Evolutionary conservation across 2,329 filamentous ascomycete species (phyloP), one percentile per base, ranked within the genome.

Genomic region (Hawksworthiomyces lignivorus): DNA sequence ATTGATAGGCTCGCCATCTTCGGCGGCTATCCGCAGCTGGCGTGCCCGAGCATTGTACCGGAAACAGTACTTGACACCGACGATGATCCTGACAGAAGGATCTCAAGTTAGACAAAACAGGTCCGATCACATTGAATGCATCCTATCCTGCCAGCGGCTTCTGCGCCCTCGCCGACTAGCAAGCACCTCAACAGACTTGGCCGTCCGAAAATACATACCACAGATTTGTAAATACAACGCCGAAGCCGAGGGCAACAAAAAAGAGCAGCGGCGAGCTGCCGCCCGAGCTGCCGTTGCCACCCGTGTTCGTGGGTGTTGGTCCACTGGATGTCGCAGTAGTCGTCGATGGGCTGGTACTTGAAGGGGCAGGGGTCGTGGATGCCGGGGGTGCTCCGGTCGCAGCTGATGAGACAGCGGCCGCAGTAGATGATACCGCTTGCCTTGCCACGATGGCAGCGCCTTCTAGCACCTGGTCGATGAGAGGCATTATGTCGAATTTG

Each of bases 51-150:
- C 89, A 63, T 97, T 97, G 63, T 98, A 97, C 54, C 92, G 78
- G 65, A 98, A 98, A 67, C 92, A 98, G 64, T 98, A 98, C 68
- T 98, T 98, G 48, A 98, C 92, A 53, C 92, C 92, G 47, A 98
- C 92, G 54, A 98, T 98, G 56, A 98, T 98, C 92, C 92, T 98
- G 56, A 40, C 31, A 11, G 40, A 4, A 26, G 24, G 12, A 26
- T 8, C 2, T 26, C 24, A 8, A 12, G n/a, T 26, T 33, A 40
- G 30, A 24, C 20, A 34, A 20, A 29, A 30, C 31, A 15, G 27
- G 10, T 12, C 5, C 9, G 32, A 6, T 7, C 22, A 12, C 3
- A 18, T 18, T 22, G 12, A 18, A 34, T n/a, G n/a, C n/a, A n/a
- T n/a, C n/a, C n/a, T n/a, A n/a, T n/a, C n/a, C n/a, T n/a, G 31